Evolutionary conservation across 345 rosid genomes (phyloP), one percentile per base, ranked within the genome.

Genomic region (Stellera chamaejasme): DNA sequence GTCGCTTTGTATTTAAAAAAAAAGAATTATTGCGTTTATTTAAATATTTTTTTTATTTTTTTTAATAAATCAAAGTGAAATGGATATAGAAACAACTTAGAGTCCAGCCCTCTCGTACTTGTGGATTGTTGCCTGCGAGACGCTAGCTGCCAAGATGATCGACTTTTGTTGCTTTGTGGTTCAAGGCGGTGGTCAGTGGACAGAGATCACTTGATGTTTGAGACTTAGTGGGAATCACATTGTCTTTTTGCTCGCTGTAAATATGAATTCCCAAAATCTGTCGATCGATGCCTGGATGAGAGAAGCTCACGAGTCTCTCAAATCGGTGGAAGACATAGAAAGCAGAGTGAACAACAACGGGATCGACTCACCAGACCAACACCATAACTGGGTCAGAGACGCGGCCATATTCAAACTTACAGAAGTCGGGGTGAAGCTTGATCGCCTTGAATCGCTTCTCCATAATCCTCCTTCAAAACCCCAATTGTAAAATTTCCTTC

Each of bases 391-490:
- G 51, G 54, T 59, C 51, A 32, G 49, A 14, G 75, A 65, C 45
- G 39, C 48, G 49, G 68, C 71, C 55, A 53, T 69, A 54, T 69
- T 81, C 49, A 79, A 82, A 68, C 73, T 82, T 42, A 32, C 70
- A 10, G 72, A 79, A 42, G 77, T 64, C 59, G 82, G 88, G 32
- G 59, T 75, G 45, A 82, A 67, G 78, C 74, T 82, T 16, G 84
- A 82, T 70, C 75, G 78, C 54, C 84, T 82, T 45, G 82, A 79
- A 57, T 70, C 84, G 1, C 84, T 76, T 50, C 83, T 82, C 7
- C 76, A 58, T 47, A 79, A 77, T 67, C 82, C 87, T 13, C 87
- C 77, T 60, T 61, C 80, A n/a, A 79, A 72, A 54, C 82, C 75
- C 45, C 41, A 70, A 53, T 55, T 82, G 79, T 79, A 74, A 43